These are phyloP conservation scores for Coniochaeta hoffmannii DNA, from an alignment of 2,329 filamentous ascomycete genomes.

Conservation along the genomic window DNA sequence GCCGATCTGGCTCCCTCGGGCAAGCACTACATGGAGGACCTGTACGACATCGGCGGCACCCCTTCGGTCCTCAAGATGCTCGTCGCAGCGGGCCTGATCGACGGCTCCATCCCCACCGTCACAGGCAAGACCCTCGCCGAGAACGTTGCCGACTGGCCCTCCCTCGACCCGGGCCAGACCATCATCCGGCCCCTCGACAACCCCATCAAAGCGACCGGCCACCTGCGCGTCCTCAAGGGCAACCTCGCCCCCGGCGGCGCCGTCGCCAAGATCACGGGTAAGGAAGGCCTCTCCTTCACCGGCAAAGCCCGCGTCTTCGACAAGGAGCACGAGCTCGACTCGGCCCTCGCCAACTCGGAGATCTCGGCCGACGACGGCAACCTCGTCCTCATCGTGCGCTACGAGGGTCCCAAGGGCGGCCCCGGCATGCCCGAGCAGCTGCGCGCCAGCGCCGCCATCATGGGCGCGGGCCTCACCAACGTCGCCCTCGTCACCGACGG, in stretches of 20 bases:
- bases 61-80: constrained; percentile 81
- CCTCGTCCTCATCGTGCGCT: constrained; percentile 82
- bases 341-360: constrained; percentile 58
- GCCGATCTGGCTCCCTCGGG: constrained; percentile 81
- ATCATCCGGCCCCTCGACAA: constrained; percentile 71
- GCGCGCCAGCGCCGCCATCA: constrained; percentile 80
- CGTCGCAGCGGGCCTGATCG: constrained; percentile 65
- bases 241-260: constrained; percentile 85
- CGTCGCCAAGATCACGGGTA: constrained; percentile 94
- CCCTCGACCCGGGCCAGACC: constrained; percentile 67
- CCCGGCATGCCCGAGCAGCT: constrained; percentile 96
- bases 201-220: constrained; percentile 75
- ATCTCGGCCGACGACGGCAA: constrained; percentile 55
- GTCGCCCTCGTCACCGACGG: constrained; percentile 90
- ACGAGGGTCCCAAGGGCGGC: constrained; percentile 88
- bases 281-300: constrained; percentile 77
- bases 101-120: constrained; percentile 72
- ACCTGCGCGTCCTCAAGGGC: constrained; percentile 80
- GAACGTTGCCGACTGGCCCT: constrained; percentile 71
- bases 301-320: constrained; percentile 80
- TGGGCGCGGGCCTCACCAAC: constrained; percentile 83
- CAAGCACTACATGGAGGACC: constrained; percentile 75
- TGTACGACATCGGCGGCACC: constrained; percentile 79
- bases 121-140: constrained; percentile 79
- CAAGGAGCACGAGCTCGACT: constrained; percentile 73